A percentile compares a stretch with the other conserved stretches of the same genome.
These are phyloP conservation scores for Nigrograna mackinnonii DNA, from an alignment of 2,329 filamentous ascomycete species.

Conservation along the genomic window DNA sequence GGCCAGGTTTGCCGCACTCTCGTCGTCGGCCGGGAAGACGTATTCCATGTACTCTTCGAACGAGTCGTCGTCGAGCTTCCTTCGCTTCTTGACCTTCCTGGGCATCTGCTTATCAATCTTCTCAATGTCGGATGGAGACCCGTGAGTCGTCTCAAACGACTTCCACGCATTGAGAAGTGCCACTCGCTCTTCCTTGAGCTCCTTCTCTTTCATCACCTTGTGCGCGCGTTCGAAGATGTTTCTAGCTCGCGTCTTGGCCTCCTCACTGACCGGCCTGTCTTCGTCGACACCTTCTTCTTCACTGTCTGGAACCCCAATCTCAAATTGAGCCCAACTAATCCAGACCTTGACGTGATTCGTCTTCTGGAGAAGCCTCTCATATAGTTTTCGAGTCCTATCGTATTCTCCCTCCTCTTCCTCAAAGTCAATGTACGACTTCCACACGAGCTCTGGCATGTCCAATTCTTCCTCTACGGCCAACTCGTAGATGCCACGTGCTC, in stretches of 20 bases:
- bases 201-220: slow-evolving; percentile 83
- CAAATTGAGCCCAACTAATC: slow-evolving; percentile 98
- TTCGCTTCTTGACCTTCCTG: slow-evolving; percentile 85
- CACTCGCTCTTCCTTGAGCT: slow-evolving; percentile 92
- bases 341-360: slow-evolving; percentile 99
- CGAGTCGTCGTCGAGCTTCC: slow-evolving; percentile 86
- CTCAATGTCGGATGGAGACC: slow-evolving; percentile 72
- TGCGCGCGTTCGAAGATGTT: slow-evolving; percentile 84
- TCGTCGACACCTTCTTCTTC: slow-evolving; percentile 64
- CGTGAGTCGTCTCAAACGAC: slow-evolving; percentile 87
- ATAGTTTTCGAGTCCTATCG: slow-evolving; percentile 77
- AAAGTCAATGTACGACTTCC: slow-evolving; percentile 99
- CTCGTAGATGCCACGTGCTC: slow-evolving; percentile 89
- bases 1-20: slow-evolving; percentile 80
- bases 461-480: slow-evolving; percentile 80
- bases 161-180: slow-evolving; percentile 90
- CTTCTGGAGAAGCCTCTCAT: slow-evolving; percentile 89
- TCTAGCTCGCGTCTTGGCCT: slow-evolving; percentile 80
- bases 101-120: slow-evolving; percentile 94
- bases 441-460: slow-evolving; percentile 96
- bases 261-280: slow-evolving; percentile 70
- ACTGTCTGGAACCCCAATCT: slow-evolving; percentile 86
- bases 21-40: slow-evolving; percentile 93
- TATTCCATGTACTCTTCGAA: slow-evolving; percentile 98
- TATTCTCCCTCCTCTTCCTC: slow-evolving; percentile 96